Evolutionary conservation across 2,329 filamentous ascomycete genomes (phyloP).

Genomic region (Xylaria polymorpha): DNA sequence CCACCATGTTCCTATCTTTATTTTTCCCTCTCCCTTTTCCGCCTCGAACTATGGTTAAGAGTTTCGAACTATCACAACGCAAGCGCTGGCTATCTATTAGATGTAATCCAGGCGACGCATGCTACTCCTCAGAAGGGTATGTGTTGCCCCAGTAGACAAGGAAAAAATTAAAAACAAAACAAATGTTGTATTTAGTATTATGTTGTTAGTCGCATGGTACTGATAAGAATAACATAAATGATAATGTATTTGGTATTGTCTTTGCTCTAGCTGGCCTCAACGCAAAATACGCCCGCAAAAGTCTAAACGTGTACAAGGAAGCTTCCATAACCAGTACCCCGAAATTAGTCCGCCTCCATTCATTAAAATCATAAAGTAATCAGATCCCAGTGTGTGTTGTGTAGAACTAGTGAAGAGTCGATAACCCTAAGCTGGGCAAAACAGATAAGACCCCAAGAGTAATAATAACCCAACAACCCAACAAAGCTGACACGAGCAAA

Average conservation of each 20-base stretch:
- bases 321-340: neutral
- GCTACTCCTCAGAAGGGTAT: no score
- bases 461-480: neutral
- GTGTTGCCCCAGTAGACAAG: neutral
- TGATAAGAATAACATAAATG: neutral
- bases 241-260: neutral
- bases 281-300: neutral
- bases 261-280: neutral
- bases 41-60: neutral
- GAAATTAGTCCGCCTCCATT: neutral
- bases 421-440: neutral
- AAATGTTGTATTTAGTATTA: neutral
- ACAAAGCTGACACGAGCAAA: neutral
- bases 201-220: neutral
- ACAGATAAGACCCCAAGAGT: neutral
- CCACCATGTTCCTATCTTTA: neutral
- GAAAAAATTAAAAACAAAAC: neutral
- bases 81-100: neutral
- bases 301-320: neutral
- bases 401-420: neutral
- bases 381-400: neutral
- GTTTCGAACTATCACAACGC: neutral
- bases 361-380: neutral
- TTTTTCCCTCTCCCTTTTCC: neutral
- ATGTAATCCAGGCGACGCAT: neutral